Conservation (phyloP, 306 rosid genomes). For the Trichosanthes cucumerina region DNA sequence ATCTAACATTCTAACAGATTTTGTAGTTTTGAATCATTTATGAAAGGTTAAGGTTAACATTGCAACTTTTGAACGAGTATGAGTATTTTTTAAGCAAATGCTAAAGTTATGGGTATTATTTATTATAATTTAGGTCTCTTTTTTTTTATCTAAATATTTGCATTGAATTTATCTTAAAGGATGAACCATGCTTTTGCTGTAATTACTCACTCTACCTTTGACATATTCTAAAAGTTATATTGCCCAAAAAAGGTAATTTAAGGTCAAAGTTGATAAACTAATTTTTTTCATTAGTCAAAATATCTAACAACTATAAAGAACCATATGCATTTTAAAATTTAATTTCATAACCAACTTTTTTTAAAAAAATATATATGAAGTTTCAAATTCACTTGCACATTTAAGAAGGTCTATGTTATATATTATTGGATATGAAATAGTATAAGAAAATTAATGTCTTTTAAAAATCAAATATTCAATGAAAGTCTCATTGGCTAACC, state of each 20-base stretch:
- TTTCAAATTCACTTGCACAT: not conserved
- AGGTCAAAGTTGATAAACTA: not conserved
- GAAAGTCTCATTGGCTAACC: not conserved
- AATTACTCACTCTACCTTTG: too few relatives aligned
- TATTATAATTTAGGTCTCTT: too few relatives aligned
- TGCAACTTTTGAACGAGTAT: too few relatives aligned
- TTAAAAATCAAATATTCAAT: not conserved
- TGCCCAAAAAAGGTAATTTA: not conserved
- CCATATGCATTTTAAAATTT: not conserved
- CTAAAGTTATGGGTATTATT: too few relatives aligned
- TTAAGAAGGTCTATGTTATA: not conserved
- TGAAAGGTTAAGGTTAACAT: too few relatives aligned
- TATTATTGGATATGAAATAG: not conserved
- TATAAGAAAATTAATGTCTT: not conserved
- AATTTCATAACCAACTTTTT: not conserved
- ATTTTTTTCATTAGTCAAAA: not conserved
- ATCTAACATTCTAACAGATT: too few relatives aligned
- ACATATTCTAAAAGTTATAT: not conserved
- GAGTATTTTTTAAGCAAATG: too few relatives aligned
- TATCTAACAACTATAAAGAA: not conserved
- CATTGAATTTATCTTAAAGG: too few relatives aligned
- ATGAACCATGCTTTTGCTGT: too few relatives aligned
- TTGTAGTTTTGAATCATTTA: too few relatives aligned
- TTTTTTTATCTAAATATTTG: too few relatives aligned
- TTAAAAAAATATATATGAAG: not conserved